A percentile compares a stretch with the other conserved stretches of the same genome.
phyloP scores from a whole-genome alignment of 1,284 basidiomycete species.

The Macrocybe sp. region DNA sequence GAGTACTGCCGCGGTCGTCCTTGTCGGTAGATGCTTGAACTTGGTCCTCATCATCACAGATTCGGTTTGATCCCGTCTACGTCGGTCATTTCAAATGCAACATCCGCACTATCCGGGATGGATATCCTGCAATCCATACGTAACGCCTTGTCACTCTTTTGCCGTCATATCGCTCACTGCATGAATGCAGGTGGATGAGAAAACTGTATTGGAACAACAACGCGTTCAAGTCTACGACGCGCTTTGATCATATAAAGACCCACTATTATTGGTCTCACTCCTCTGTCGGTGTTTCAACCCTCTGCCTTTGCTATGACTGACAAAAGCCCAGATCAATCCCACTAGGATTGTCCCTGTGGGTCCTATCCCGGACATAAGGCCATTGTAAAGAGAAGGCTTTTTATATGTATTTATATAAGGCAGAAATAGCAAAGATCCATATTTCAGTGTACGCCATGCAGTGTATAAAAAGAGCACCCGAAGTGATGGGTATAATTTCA shows the following conservation, averaged over 20 bases:
- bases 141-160: constrained; percentile 19
- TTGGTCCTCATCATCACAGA: constrained; percentile 23
- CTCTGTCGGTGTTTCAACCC: constrained; percentile 28
- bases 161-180: not conserved
- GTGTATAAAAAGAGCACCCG: too few species aligned
- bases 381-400: constrained; percentile 32
- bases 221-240: constrained; percentile 85
- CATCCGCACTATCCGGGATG: constrained; percentile 69
- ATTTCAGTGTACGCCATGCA: too few species aligned
- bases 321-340: constrained; percentile 54
- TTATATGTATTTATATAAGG: too few species aligned
- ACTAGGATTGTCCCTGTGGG: constrained; percentile 72
- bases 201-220: constrained; percentile 89
- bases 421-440: too few species aligned
- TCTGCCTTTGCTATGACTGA: not conserved
- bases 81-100: constrained; percentile 95
- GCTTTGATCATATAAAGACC: constrained; percentile 86
- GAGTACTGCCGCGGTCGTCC: constrained; percentile 24
- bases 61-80: constrained; percentile 81
- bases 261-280: constrained; percentile 78
- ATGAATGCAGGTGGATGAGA: constrained; percentile 64
- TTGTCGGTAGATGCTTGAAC: not conserved
- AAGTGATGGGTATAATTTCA: too few species aligned
- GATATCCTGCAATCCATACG: constrained; percentile 79
- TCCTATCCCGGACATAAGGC: constrained; percentile 64